These are phyloP conservation scores for Vigna angularis DNA, from an alignment of 306 rosid genomes.

Conservation along the genomic window DNA sequence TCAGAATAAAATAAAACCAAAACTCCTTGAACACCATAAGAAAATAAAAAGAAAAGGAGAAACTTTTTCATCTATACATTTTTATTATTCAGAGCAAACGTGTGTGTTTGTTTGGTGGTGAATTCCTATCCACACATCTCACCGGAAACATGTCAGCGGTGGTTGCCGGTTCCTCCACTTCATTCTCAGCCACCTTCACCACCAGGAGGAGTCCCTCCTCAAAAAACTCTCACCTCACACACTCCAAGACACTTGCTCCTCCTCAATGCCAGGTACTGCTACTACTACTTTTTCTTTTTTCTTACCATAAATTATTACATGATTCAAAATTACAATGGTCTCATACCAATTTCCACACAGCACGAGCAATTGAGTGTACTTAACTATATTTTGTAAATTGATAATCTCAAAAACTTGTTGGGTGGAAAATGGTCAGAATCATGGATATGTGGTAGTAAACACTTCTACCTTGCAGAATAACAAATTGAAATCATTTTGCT, in stretches of 20 bases:
- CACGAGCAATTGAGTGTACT: background rate
- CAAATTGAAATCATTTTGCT: background rate
- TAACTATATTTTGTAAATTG: background rate
- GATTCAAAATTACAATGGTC: background rate
- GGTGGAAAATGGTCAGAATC: background rate
- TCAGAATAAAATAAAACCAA: background rate
- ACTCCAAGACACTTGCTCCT: conserved; percentile 46
- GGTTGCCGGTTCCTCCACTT: conserved; percentile 69
- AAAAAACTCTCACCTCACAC: conserved; percentile 48
- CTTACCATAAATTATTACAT: background rate
- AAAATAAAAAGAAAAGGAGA: background rate
- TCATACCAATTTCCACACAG: background rate
- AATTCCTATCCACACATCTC: conserved; percentile 30
- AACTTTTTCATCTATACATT: background rate
- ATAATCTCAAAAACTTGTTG: background rate
- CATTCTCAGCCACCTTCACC: conserved; percentile 63
- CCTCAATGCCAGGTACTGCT: conserved; percentile 58
- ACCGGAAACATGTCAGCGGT: conserved; percentile 64
- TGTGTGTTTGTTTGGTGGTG: background rate
- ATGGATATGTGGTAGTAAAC: background rate
- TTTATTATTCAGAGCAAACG: background rate
- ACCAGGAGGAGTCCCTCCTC: conserved; percentile 48
- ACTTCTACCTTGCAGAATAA: background rate
- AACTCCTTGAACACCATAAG: background rate
- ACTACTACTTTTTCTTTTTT: background rate